Evolutionary conservation across 441 rosid species (phyloP).

Genomic region (Gossypium trilobum): DNA sequence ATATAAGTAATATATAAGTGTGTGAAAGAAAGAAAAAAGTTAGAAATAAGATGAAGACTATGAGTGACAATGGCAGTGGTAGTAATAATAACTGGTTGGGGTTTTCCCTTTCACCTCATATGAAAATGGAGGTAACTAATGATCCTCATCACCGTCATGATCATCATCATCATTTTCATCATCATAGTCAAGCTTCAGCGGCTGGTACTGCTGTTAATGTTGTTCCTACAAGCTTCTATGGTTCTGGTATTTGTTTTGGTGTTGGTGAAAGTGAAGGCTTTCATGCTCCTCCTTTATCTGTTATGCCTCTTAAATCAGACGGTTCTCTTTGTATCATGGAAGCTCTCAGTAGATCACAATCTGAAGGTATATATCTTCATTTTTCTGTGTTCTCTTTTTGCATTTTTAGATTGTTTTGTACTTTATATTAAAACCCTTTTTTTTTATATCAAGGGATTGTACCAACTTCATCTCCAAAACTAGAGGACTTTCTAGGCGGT

Average conservation of each 20-base stretch:
- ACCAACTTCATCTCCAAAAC: conserved; percentile 50
- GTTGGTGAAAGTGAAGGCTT: conserved; percentile 39
- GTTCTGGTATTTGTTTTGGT: conserved; percentile 32
- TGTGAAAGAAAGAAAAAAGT: not conserved
- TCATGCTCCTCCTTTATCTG: conserved; percentile 46
- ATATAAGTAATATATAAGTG: not conserved
- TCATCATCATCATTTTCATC: conserved; percentile 21
- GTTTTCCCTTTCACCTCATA: conserved; percentile 61
- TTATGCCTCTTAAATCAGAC: conserved; percentile 74
- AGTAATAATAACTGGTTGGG: conserved; percentile 45
- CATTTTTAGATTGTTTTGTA: not conserved
- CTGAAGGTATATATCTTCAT: conserved; percentile 31
- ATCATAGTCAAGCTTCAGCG: conserved; percentile 20
- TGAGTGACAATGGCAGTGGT: conserved; percentile 26
- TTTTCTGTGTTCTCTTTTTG: not conserved
- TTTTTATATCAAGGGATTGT: conserved; percentile 28
- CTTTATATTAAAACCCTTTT: not conserved
- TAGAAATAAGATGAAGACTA: conserved; percentile 35
- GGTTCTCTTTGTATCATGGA: conserved; percentile 71
- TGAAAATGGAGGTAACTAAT: conserved; percentile 51
- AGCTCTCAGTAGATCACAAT: conserved; percentile 54
- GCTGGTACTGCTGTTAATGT: conserved; percentile 18
- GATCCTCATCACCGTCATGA: conserved; percentile 29
- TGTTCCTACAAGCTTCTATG: conserved; percentile 38
- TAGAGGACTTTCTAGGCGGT: conserved; percentile 65